Percentiles rank a stretch among this genome's conserved stretches.
These are phyloP conservation scores for Zygoascus flipseniorum DNA, from an alignment of 805 yeast species.

Conservation along the genomic window DNA sequence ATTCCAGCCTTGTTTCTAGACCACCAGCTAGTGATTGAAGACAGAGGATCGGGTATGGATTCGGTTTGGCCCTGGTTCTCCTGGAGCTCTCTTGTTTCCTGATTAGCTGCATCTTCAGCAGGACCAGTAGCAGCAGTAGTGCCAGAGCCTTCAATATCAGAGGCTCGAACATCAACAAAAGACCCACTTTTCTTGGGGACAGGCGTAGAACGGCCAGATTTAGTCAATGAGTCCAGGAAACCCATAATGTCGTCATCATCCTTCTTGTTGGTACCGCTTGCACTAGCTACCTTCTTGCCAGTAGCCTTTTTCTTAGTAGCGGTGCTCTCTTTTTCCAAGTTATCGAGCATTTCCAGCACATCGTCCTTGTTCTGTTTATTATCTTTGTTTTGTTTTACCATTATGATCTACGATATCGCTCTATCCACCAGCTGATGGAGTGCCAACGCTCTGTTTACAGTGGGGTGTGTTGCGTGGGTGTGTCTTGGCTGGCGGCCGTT, in stretches of 20 bases:
- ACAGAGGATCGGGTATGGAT: slow-evolving; percentile 22
- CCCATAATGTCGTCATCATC: slow-evolving; percentile 35
- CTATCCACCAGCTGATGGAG: too few species aligned
- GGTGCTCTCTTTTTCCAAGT: slow-evolving; percentile 24
- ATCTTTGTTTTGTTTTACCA: slow-evolving; percentile 1
- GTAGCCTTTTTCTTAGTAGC: slow-evolving; percentile 3
- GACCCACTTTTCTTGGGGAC: slow-evolving; percentile 7
- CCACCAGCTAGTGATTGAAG: slow-evolving; percentile 31
- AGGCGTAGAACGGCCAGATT: slow-evolving; percentile 18
- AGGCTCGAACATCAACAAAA: not conserved
- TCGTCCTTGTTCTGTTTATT: slow-evolving; percentile 24
- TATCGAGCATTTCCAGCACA: slow-evolving; percentile 33
- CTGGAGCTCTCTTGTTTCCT: not conserved
- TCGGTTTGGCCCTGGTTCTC: not conserved
- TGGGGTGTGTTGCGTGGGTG: too few species aligned
- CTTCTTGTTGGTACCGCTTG: slow-evolving; percentile 3
- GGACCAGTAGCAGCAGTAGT: not conserved
- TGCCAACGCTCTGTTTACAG: too few species aligned
- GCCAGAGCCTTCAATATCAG: not conserved
- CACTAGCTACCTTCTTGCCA: slow-evolving; percentile 1
- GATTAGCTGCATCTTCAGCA: not conserved
- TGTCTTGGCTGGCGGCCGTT: too few species aligned
- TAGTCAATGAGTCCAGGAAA: slow-evolving; percentile 32
- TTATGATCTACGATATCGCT: not conserved
- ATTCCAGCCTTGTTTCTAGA: slow-evolving; percentile 29